Conservation (phyloP, 805 yeast species). For the Metschnikowia kofuensis region DNA sequence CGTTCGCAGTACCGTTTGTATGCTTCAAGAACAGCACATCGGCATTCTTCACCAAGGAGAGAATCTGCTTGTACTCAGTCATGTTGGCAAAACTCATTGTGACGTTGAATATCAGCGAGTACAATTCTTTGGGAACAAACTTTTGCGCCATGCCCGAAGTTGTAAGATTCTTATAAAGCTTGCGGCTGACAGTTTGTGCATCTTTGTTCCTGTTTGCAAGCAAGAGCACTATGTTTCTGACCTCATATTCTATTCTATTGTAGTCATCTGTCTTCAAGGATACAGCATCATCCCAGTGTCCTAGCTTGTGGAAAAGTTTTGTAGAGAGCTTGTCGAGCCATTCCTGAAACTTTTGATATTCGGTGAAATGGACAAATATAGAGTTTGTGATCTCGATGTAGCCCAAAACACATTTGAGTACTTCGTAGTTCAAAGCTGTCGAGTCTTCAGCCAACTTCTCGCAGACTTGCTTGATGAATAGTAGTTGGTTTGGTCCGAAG, state of each 20-base stretch:
- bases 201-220: constrained; percentile 32
- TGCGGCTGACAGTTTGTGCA: constrained; percentile 32
- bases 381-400: constrained; percentile 32
- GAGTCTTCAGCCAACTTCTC: constrained; percentile 22
- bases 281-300: constrained; percentile 25
- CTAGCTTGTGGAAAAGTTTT: constrained; percentile 23
- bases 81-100: constrained; percentile 36
- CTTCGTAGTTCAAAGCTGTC: constrained; percentile 26
- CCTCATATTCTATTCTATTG: constrained; percentile 38
- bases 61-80: constrained; percentile 59
- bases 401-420: constrained; percentile 35
- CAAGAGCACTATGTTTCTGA: constrained; percentile 42
- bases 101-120: constrained; percentile 43
- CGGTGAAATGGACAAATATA: constrained; percentile 30
- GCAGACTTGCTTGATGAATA: constrained; percentile 31
- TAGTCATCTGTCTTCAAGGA: constrained; percentile 14
- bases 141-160: constrained; percentile 50
- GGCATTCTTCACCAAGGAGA: constrained; percentile 51
- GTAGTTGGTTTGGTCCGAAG: constrained; percentile 14
- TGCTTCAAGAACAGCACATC: constrained; percentile 42
- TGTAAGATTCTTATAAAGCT: constrained; percentile 42
- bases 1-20: constrained; percentile 30
- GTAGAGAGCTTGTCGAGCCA: constrained; percentile 22
- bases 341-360: constrained; percentile 20
- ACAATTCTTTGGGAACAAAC: constrained; percentile 49